Percentiles rank a stretch among this genome's conserved stretches.
These are phyloP conservation scores for Polygonum maritimum DNA, from an alignment of 148 eudicot genomes.

Conservation along the genomic window DNA sequence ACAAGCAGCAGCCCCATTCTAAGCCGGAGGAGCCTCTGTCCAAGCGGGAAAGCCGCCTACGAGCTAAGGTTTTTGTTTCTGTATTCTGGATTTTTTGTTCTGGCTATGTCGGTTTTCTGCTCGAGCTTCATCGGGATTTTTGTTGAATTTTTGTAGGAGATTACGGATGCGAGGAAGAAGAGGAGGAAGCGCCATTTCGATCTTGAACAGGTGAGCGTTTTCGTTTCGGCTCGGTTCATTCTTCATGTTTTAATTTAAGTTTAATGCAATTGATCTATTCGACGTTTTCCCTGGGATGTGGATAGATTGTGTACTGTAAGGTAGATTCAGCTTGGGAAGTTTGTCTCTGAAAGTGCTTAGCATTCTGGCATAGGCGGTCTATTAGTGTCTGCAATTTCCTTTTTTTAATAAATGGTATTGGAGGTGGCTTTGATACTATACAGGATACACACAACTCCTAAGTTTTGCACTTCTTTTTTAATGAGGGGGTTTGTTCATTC, in stretches of 20 bases:
- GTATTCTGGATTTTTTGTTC: not conserved
- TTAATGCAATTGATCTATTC: not conserved
- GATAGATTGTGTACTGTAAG: not conserved
- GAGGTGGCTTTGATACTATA: not conserved
- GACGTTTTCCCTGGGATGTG: not conserved
- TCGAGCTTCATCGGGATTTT: conserved; percentile 7
- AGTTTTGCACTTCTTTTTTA: not conserved
- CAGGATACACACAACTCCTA: not conserved
- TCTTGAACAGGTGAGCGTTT: conserved; percentile 54
- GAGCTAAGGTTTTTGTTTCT: conserved; percentile 36
- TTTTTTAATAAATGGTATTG: too few relatives aligned
- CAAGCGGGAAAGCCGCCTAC: conserved; percentile 37
- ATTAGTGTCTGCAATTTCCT: not conserved
- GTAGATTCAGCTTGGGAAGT: not conserved
- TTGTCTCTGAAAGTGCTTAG: not conserved
- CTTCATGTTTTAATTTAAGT: not conserved
- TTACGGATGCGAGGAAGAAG: conserved; percentile 80
- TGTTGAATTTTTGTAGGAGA: conserved; percentile 40
- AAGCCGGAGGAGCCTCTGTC: conserved; percentile 14
- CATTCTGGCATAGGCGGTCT: not conserved
- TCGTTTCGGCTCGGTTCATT: not conserved
- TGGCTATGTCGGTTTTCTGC: not conserved
- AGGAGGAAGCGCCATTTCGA: conserved; percentile 75
- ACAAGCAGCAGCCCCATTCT: not conserved
- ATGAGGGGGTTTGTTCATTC: not conserved